Evolutionary conservation across 352 stramenopile species (phyloP).

Genomic region (Phytophthora crassamura): DNA sequence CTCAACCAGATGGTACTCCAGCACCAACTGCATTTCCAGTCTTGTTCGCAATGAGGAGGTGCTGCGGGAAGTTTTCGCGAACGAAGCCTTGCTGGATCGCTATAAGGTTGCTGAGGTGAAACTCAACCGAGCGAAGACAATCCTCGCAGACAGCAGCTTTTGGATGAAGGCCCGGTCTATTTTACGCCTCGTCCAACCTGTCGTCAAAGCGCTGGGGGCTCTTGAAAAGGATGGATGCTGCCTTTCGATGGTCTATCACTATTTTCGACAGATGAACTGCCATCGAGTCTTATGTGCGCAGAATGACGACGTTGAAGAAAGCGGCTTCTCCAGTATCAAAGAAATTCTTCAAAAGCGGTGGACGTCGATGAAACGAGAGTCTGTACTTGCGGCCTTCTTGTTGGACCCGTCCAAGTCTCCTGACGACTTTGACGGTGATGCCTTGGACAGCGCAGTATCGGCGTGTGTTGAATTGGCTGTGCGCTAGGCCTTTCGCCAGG

Average conservation of each 20-base stretch:
- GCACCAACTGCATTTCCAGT: conserved; percentile 16
- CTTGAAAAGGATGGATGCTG: conserved; percentile 30
- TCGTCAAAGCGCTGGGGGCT: conserved; percentile 13
- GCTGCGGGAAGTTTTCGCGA: conserved; percentile 2
- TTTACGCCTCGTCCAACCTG: conserved; percentile 2
- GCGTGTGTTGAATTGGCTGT: neutral
- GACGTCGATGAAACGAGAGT: neutral
- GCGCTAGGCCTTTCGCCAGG: neutral
- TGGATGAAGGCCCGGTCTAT: neutral
- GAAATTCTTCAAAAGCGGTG: neutral
- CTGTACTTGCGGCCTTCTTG: neutral
- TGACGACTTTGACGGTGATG: neutral
- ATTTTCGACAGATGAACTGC: conserved; percentile 5
- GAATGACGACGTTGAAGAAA: neutral
- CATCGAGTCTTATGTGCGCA: neutral
- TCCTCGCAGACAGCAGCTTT: conserved; percentile 12
- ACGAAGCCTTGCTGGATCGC: neutral
- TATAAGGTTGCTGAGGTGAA: neutral
- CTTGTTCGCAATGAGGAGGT: conserved; percentile 4
- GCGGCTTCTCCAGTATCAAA: neutral
- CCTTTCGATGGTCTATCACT: conserved; percentile 14
- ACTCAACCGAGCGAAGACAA: neutral
- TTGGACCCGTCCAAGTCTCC: neutral
- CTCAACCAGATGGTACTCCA: conserved; percentile 16
- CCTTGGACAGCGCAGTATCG: neutral